These are phyloP conservation scores for Xenoacremonium recifei DNA, from an alignment of 2,329 filamentous ascomycete species.

Conservation along the genomic window DNA sequence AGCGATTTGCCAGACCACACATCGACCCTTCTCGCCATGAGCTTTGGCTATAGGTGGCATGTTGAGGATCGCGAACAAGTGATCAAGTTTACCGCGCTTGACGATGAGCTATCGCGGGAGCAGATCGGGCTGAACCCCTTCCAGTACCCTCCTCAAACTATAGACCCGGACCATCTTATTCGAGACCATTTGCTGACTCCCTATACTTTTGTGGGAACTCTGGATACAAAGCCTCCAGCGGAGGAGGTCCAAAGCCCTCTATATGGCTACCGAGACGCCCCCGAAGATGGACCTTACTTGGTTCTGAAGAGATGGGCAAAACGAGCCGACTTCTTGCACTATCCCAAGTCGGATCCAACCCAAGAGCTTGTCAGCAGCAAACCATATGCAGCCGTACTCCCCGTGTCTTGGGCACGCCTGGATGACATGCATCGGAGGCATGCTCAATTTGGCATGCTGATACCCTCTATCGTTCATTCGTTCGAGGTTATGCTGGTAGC, in stretches of 20 bases:
- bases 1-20: constrained; percentile 40
- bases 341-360: constrained; percentile 8
- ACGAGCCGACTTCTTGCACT: constrained; percentile 59
- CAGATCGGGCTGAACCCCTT: constrained; percentile 32
- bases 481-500: constrained; percentile 65
- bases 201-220: constrained; percentile 38
- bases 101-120: constrained; percentile 22
- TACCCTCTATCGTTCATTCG: constrained; percentile 73
- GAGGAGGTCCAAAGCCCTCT: constrained; percentile 39
- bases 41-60: constrained; percentile 47
- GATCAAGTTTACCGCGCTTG: constrained; percentile 38
- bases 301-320: constrained; percentile 49
- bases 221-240: constrained; percentile 43
- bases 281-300: constrained; percentile 48
- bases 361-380: constrained; percentile 34
- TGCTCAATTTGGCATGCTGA: constrained; percentile 55
- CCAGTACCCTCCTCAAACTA: constrained; percentile 18
- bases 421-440: constrained; percentile 46
- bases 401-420: constrained; percentile 45
- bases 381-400: constrained; percentile 44
- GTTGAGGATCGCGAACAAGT: constrained; percentile 40
- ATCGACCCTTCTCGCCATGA: constrained; percentile 41
- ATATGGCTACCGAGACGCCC: constrained; percentile 35
- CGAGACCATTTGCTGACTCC: constrained; percentile 37
- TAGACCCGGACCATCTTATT: constrained; percentile 34